phyloP scores from a whole-genome alignment of 164 flowering plant species.

The Kingdonia uniflora region DNA sequence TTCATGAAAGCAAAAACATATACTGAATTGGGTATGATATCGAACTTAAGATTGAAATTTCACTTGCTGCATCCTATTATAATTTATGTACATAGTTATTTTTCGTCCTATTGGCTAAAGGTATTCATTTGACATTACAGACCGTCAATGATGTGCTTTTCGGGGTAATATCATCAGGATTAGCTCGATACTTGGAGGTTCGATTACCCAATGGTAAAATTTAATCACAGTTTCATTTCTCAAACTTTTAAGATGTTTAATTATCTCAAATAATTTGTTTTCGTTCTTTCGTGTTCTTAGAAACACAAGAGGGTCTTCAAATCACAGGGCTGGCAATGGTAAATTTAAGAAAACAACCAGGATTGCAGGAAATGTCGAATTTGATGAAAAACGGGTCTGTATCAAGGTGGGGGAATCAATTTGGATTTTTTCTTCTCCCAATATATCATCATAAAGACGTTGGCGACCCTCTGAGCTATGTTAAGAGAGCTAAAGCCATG shows the following conservation, averaged over 20 bases:
- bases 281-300: conserved; percentile 3
- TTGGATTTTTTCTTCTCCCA: conserved; percentile 63
- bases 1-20: too few species aligned
- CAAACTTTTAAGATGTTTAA: not conserved
- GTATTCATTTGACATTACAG: conserved; percentile 22
- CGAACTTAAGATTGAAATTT: too few species aligned
- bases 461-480: conserved; percentile 36
- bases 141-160: conserved; percentile 84
- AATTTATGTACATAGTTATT: too few species aligned
- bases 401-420: conserved; percentile 59
- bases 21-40: too few species aligned
- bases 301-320: conserved; percentile 21
- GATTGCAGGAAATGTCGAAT: conserved; percentile 51
- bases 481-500: conserved; percentile 49
- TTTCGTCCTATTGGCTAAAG: too few species aligned
- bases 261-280: not conserved
- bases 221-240: not conserved
- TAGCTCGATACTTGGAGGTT: conserved; percentile 48
- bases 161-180: conserved; percentile 53
- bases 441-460: conserved; percentile 30
- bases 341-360: conserved; percentile 51
- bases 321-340: conserved; percentile 72
- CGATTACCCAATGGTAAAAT: conserved; percentile 33
- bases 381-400: conserved; percentile 30
- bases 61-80: too few species aligned